Percentiles rank a stretch among this genome's conserved stretches.
Conservation (phyloP, 1,139 yeast genomes). For the Magnusiomyces sp. region DNA sequence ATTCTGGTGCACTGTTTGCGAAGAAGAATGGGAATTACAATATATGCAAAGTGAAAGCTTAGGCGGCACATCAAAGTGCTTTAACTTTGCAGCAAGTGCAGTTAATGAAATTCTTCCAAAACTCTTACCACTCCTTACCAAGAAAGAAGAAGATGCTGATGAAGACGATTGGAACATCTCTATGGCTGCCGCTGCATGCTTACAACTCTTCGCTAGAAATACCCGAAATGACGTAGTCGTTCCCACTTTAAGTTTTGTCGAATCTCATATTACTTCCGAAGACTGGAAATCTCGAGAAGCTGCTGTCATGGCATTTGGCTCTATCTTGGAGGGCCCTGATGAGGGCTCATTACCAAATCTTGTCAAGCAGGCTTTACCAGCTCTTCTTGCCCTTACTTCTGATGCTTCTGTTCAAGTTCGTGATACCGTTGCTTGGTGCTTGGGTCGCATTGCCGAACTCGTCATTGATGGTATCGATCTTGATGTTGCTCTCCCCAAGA, state of each 20-base stretch:
- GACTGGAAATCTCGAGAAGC: slow-evolving; percentile 93
- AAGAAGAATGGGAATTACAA: slow-evolving; percentile 81
- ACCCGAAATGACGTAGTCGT: slow-evolving; percentile 80
- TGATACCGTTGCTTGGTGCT: slow-evolving; percentile 97
- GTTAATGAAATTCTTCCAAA: slow-evolving; percentile 83
- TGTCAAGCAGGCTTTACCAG: slow-evolving; percentile 72
- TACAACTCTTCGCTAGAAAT: slow-evolving; percentile 86
- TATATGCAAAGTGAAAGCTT: slow-evolving; percentile 52
- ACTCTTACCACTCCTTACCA: slow-evolving; percentile 63
- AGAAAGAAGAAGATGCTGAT: slow-evolving; percentile 85
- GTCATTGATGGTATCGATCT: slow-evolving; percentile 71
- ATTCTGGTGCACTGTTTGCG: slow-evolving; percentile 97
- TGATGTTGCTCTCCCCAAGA: slow-evolving; percentile 53
- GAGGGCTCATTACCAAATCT: slow-evolving; percentile 55
- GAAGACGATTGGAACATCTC: slow-evolving; percentile 98
- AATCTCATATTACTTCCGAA: slow-evolving; percentile 49
- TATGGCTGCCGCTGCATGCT: slow-evolving; percentile 98
- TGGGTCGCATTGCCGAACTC: slow-evolving; percentile 89
- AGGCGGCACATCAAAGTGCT: slow-evolving; percentile 30
- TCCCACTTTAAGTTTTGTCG: slow-evolving; percentile 78
- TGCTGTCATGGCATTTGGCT: slow-evolving; percentile 98
- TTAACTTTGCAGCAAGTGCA: slow-evolving; percentile 78
- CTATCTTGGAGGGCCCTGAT: slow-evolving; percentile 92
- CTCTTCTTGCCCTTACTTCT: slow-evolving; percentile 62
- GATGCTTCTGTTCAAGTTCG: slow-evolving; percentile 79